Percentiles rank a stretch among this genome's conserved stretches.
Evolutionary conservation across 352 stramenopile genomes (phyloP).

Genomic region (Discostella stelligera): DNA sequence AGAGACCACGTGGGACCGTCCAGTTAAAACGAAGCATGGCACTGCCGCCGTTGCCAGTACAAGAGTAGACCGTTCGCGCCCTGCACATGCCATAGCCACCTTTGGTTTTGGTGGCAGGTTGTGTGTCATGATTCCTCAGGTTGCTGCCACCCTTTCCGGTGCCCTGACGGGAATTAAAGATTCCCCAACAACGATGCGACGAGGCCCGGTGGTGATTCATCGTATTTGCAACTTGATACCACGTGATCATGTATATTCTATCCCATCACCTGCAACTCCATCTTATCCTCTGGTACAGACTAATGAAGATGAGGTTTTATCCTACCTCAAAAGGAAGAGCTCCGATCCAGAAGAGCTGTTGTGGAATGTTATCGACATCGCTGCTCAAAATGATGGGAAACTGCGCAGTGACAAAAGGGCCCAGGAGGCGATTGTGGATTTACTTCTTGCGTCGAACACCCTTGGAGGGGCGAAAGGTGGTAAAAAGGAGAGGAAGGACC

Average conservation of each 20-base stretch:
- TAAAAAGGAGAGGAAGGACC: neutral
- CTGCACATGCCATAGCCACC: conserved; percentile 55
- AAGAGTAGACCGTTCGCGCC: conserved; percentile 20
- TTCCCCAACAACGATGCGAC: conserved; percentile 25
- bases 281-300: conserved; percentile 23
- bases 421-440: conserved; percentile 66
- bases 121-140: conserved; percentile 60
- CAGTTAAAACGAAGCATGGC: neutral
- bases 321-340: conserved; percentile 57
- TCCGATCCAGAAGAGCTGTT: conserved; percentile 53
- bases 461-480: neutral
- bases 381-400: conserved; percentile 60
- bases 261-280: conserved; percentile 34
- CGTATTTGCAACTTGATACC: conserved; percentile 43
- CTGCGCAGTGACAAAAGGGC: conserved; percentile 67
- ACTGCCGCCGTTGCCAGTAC: neutral
- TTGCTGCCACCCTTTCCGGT: conserved; percentile 41
- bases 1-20: conserved; percentile 58
- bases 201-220: conserved; percentile 55
- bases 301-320: conserved; percentile 48
- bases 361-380: conserved; percentile 78
- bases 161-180: neutral
- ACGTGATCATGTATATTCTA: conserved; percentile 37
- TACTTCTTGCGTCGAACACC: conserved; percentile 50
- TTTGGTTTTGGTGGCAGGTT: conserved; percentile 78